Percentiles rank a stretch among this genome's conserved stretches.
Evolutionary conservation across 2,329 filamentous ascomycete species (phyloP).

Genomic region (Cordyceps fumosorosea): DNA sequence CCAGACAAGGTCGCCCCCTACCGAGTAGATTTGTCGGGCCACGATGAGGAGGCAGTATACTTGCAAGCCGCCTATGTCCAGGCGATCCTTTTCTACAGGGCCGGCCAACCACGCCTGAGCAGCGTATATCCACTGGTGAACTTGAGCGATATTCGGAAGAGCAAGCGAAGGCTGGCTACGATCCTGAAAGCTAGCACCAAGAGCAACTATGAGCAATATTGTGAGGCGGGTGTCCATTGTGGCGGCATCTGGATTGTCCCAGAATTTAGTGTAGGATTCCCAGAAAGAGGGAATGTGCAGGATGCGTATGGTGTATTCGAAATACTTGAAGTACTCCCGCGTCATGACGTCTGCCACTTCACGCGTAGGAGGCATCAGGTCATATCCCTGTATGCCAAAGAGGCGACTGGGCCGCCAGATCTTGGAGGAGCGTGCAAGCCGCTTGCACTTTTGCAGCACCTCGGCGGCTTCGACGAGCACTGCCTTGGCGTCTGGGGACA

Average conservation of each 20-base stretch:
- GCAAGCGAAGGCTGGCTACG: neutral
- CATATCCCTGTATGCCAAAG: conserved; percentile 18
- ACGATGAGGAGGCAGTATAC: conserved; percentile 33
- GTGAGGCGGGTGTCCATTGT: conserved; percentile 24
- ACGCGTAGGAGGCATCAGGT: conserved; percentile 22
- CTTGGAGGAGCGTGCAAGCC: conserved; percentile 26
- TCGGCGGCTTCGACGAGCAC: conserved; percentile 22
- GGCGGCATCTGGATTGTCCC: conserved; percentile 28
- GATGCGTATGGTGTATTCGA: conserved; percentile 45
- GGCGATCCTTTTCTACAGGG: conserved; percentile 27
- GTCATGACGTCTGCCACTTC: conserved; percentile 34
- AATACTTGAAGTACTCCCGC: conserved; percentile 39
- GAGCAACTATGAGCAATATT: conserved; percentile 33
- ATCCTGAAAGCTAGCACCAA: conserved; percentile 27
- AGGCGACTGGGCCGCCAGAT: conserved; percentile 26
- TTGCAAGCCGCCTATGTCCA: conserved; percentile 30
- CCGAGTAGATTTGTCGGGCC: conserved; percentile 34
- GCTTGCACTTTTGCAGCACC: conserved; percentile 29
- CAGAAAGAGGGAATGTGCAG: conserved; percentile 47
- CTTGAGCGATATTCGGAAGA: conserved; percentile 8
- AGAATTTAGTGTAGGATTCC: conserved; percentile 41
- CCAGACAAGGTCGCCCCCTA: conserved; percentile 36
- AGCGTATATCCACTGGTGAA: conserved; percentile 34
- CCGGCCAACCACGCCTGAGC: conserved; percentile 36
- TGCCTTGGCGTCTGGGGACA: conserved; percentile 19